Evolutionary conservation across 257 asterid genomes (phyloP).

Genomic region (Gynochthodes officinalis): DNA sequence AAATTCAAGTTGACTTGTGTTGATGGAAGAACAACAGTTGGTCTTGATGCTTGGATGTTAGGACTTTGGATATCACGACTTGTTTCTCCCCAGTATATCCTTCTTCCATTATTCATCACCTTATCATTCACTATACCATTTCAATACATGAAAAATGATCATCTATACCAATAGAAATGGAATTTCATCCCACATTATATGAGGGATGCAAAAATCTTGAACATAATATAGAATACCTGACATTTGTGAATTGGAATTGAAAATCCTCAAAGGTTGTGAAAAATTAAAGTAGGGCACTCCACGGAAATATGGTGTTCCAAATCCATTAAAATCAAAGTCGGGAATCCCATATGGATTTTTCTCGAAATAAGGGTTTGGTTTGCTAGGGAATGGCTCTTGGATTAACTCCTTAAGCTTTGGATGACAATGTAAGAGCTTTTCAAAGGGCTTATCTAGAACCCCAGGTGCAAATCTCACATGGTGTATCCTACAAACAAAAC

Average conservation of each 20-base stretch:
- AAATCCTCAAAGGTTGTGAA: no score
- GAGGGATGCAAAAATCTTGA: no score
- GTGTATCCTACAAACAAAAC: slow-evolving; percentile 45
- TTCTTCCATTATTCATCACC: no score
- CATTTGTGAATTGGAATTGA: slow-evolving; percentile 19
- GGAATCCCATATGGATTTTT: slow-evolving; percentile 18
- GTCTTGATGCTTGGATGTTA: no score
- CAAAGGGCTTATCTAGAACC: slow-evolving; percentile 46
- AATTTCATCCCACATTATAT: no score
- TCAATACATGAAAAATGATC: no score
- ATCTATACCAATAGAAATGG: no score
- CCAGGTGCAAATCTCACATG: slow-evolving; percentile 44
- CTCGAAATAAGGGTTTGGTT: slow-evolving; percentile 39
- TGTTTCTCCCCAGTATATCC: no score
- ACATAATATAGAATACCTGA: slow-evolving; percentile 35
- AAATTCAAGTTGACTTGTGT: neutral
- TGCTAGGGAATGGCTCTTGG: slow-evolving; percentile 44
- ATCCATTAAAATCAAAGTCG: slow-evolving; percentile 17
- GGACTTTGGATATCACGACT: no score
- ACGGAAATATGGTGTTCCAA: slow-evolving; percentile 9
- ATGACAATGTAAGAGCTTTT: slow-evolving; percentile 47
- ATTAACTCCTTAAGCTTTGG: slow-evolving; percentile 30
- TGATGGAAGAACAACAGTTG: neutral
- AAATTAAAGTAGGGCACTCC: slow-evolving; percentile 3
- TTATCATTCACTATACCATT: no score